These are phyloP conservation scores for Quercus rubra DNA, from an alignment of 306 rosid species.

Conservation along the genomic window DNA sequence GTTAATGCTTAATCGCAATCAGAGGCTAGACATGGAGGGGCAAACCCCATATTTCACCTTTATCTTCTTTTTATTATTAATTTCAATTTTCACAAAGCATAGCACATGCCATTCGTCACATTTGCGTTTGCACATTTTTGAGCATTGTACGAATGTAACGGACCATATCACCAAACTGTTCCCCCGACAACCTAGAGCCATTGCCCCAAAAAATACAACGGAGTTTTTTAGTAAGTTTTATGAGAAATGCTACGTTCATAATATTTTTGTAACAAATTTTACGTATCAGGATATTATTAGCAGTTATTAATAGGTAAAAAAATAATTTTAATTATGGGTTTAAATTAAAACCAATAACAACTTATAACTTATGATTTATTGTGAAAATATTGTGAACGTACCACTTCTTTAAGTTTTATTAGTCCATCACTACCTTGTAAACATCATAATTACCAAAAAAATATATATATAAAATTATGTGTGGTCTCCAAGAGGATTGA, in stretches of 20 bases:
- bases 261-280: no score
- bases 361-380: no score
- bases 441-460: conserved; percentile 27
- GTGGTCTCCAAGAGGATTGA: conserved; percentile 30
- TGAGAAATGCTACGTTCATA: accelerated
- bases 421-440: conserved; percentile 1
- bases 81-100: not conserved
- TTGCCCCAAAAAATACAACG: conserved; percentile 4
- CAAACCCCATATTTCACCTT: no score
- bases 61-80: not conserved
- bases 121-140: not conserved
- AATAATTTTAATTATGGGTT: no score
- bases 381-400: no score
- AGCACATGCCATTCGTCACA: not conserved
- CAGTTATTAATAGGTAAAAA: no score
- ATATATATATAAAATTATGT: not conserved
- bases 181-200: conserved; percentile 10
- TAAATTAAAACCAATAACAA: no score
- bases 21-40: no score
- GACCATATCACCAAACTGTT: not conserved
- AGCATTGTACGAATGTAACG: not conserved
- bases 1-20: no score
- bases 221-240: not conserved
- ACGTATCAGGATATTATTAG: no score
- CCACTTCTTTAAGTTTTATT: not conserved